phyloP scores from a whole-genome alignment of 805 yeast genomes.

The Isabelozyma pseudorhagii region DNA sequence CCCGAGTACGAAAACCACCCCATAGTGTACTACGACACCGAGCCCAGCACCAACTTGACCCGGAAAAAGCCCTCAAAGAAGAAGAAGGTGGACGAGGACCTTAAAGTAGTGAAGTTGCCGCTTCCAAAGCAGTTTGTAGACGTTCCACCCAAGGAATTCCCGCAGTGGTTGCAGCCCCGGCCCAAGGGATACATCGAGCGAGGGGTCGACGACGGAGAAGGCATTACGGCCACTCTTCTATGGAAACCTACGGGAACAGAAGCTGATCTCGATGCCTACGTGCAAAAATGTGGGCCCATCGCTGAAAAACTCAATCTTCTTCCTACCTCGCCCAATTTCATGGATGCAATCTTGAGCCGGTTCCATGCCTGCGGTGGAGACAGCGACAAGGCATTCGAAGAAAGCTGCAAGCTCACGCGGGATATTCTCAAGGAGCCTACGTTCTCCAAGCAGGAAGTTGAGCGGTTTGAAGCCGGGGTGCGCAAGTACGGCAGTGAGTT shows the following conservation, averaged over 20 bases:
- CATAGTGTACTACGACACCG: conserved; percentile 61
- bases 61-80: conserved; percentile 15
- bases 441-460: conserved; percentile 58
- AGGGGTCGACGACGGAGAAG: conserved; percentile 62
- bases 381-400: conserved; percentile 43
- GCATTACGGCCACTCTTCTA: conserved; percentile 53
- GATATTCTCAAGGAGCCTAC: conserved; percentile 73
- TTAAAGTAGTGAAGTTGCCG: conserved; percentile 23
- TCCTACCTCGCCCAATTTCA: conserved; percentile 73
- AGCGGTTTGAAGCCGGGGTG: conserved; percentile 73
- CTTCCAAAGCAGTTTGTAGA: conserved; percentile 48
- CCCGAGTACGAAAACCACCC: conserved; percentile 54
- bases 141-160: conserved; percentile 45
- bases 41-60: conserved; percentile 6
- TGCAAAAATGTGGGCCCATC: conserved; percentile 51
- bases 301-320: conserved; percentile 55
- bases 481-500: conserved; percentile 73
- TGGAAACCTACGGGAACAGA: conserved; percentile 53
- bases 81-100: conserved; percentile 13
- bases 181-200: conserved; percentile 83
- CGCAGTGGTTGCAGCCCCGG: conserved; percentile 73
- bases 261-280: conserved; percentile 48
- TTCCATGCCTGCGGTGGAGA: conserved; percentile 54
- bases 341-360: conserved; percentile 65
- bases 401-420: conserved; percentile 49